Conservation (phyloP, 306 rosid species). For the Boehmeria nivea region DNA sequence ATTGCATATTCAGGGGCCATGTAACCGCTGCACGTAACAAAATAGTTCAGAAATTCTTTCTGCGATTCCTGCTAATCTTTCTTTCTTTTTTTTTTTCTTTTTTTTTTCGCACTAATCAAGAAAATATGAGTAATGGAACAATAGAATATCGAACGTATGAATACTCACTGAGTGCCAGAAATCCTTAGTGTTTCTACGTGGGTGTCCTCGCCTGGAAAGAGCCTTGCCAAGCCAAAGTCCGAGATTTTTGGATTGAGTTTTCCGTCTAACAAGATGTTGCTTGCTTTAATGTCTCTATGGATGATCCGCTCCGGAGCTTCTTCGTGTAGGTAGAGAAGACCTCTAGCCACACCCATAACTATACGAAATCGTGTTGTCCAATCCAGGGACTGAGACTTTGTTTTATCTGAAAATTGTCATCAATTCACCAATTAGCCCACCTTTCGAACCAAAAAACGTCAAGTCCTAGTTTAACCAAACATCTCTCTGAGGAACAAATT, state of each 20-base stretch:
- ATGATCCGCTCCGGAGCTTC: constrained; percentile 83
- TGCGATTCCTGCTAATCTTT: too few species aligned
- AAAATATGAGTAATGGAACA: too few species aligned
- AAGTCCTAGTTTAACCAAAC: background rate
- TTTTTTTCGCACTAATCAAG: too few species aligned
- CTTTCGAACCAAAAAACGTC: background rate
- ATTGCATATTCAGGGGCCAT: constrained; percentile 92
- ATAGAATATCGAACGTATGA: too few species aligned
- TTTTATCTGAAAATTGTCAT: constrained; percentile 47
- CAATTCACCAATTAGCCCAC: constrained; percentile 5
- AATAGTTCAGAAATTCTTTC: too few species aligned
- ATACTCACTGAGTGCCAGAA: constrained; percentile 86
- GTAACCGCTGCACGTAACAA: constrained; percentile 53
- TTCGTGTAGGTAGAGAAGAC: constrained; percentile 81
- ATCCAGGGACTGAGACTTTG: constrained; percentile 51
- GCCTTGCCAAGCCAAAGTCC: constrained; percentile 85
- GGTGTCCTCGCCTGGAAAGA: constrained; percentile 91
- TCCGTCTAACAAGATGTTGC: constrained; percentile 77
- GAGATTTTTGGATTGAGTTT: constrained; percentile 74
- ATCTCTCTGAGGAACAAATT: too few species aligned
- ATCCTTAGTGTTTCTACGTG: constrained; percentile 75
- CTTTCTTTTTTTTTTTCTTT: too few species aligned
- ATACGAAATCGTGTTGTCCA: constrained; percentile 64
- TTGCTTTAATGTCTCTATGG: constrained; percentile 88
- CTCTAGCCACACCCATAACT: constrained; percentile 60